Conservation (phyloP, 768 basidiomycete species). For the Termitomyces sp. region DNA sequence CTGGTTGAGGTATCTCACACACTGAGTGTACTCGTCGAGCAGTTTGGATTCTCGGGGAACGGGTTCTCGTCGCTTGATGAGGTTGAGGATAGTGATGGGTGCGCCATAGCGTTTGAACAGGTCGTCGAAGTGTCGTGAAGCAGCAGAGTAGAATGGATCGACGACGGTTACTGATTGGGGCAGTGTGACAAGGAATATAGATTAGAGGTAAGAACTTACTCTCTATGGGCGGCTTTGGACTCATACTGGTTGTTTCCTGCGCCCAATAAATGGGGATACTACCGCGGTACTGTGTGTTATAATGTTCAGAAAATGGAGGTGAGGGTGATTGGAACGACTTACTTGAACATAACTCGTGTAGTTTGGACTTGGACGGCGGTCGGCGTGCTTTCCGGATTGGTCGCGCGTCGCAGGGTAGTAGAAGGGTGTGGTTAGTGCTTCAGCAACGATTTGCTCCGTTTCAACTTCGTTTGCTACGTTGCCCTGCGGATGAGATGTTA, state of each 20-base stretch:
- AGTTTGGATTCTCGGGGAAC: slow-evolving; percentile 86
- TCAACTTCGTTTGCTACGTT: slow-evolving; percentile 99
- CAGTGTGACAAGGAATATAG: background rate
- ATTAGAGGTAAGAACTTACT: slow-evolving; percentile 45
- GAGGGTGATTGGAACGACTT: slow-evolving; percentile 3
- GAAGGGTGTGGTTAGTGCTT: slow-evolving; percentile 85
- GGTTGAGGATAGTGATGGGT: slow-evolving; percentile 85
- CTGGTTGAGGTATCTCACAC: slow-evolving; percentile 90
- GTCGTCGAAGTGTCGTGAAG: slow-evolving; percentile 89
- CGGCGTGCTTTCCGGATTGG: slow-evolving; percentile 21
- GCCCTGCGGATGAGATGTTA: slow-evolving; percentile 47
- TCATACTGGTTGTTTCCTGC: slow-evolving; percentile 87
- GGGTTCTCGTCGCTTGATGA: slow-evolving; percentile 83
- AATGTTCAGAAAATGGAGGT: background rate
- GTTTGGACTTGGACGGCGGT: slow-evolving; percentile 67
- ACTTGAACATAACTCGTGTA: slow-evolving; percentile 96
- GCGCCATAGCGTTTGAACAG: slow-evolving; percentile 86
- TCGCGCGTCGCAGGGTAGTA: slow-evolving; percentile 56
- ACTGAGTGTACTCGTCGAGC: slow-evolving; percentile 86
- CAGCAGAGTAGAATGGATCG: slow-evolving; percentile 93
- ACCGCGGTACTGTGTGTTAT: slow-evolving; percentile 67
- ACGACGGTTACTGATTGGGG: slow-evolving; percentile 69
- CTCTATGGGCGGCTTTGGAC: slow-evolving; percentile 92
- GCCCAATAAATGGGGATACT: slow-evolving; percentile 97
- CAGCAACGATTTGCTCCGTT: slow-evolving; percentile 95